These are phyloP conservation scores for Cordyceps fumosorosea DNA, from an alignment of 2,329 filamentous ascomycete species.

Conservation along the genomic window DNA sequence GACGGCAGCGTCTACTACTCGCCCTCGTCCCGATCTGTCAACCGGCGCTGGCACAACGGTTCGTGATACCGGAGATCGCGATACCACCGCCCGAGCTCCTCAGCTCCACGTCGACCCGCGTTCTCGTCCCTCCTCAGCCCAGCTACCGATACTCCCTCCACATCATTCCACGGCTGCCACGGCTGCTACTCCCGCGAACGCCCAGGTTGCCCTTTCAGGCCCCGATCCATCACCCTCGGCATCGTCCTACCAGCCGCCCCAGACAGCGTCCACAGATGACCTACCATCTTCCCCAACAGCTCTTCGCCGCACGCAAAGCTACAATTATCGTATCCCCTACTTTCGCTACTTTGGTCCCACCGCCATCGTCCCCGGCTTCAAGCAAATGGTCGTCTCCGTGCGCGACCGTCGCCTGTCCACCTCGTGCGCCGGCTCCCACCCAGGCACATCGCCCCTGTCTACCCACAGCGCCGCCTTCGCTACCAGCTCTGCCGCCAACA, in stretches of 20 bases:
- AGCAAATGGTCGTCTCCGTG: constrained; percentile 82
- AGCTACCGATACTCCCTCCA: neutral
- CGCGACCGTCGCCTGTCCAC: constrained; percentile 57
- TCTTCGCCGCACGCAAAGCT: constrained; percentile 36
- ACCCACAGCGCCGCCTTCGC: constrained; percentile 26
- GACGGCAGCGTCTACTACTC: neutral
- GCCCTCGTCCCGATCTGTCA: neutral
- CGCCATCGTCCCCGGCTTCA: constrained; percentile 85
- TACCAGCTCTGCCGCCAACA: constrained; percentile 36
- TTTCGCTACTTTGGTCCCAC: constrained; percentile 89
- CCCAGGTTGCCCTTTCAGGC: neutral
- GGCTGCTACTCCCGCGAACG: neutral
- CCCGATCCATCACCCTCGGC: constrained; percentile 4
- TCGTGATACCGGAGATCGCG: neutral
- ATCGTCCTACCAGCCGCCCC: constrained; percentile 2
- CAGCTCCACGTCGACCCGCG: neutral
- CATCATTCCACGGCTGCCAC: neutral
- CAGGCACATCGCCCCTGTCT: constrained; percentile 44
- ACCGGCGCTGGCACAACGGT: neutral
- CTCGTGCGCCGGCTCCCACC: constrained; percentile 45
- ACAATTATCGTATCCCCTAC: constrained; percentile 69
- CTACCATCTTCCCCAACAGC: constrained; percentile 32
- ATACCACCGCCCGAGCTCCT: neutral
- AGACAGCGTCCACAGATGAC: constrained; percentile 19
- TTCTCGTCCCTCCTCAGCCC: neutral